Percentiles rank a stretch among this genome's conserved stretches.
phyloP scores from a whole-genome alignment of 2,329 filamentous ascomycete genomes.

The Fusarium miscanthi region DNA sequence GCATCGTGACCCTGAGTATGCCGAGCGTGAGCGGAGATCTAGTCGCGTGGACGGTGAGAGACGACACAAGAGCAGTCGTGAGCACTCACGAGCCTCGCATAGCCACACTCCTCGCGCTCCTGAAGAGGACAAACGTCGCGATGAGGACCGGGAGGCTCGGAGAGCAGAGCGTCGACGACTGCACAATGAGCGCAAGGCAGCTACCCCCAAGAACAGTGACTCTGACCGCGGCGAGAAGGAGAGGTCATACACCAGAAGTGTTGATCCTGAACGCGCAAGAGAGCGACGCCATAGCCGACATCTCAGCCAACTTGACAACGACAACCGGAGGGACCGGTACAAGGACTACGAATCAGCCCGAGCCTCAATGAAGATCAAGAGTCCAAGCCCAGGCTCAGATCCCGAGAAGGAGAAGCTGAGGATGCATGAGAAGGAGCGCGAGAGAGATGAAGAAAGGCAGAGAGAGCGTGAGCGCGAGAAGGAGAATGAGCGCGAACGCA shows the following conservation, averaged over 20 bases:
- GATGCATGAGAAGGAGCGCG: slow-evolving; percentile 4
- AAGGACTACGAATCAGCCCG: slow-evolving; percentile 3
- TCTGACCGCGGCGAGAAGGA: slow-evolving; percentile 7
- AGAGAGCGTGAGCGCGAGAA: slow-evolving; percentile 23
- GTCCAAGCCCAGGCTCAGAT: background rate
- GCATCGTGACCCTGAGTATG: slow-evolving; percentile 2
- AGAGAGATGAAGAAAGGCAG: slow-evolving; percentile 7
- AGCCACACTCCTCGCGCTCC: background rate
- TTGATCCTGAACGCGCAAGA: slow-evolving; percentile 5
- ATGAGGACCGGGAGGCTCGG: slow-evolving; percentile 16
- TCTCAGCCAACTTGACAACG: slow-evolving; percentile 12
- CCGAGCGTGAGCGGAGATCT: background rate
- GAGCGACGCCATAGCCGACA: slow-evolving; percentile 15
- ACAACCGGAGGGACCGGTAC: slow-evolving; percentile 1
- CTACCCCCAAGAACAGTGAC: slow-evolving; percentile 4
- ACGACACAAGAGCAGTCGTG: slow-evolving; percentile 9
- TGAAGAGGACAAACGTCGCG: background rate
- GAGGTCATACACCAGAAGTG: background rate
- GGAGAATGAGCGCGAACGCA: slow-evolving; percentile 16
- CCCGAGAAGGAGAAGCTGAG: slow-evolving; percentile 21
- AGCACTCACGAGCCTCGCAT: slow-evolving; percentile 7
- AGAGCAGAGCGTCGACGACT: slow-evolving; percentile 20
- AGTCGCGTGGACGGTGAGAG: slow-evolving; percentile 1
- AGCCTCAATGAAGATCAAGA: slow-evolving; percentile 5
- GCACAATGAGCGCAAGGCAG: slow-evolving; percentile 9